These are phyloP conservation scores for Aspergillus transmontanensis DNA, from an alignment of 2,329 filamentous ascomycete genomes.

Conservation along the genomic window DNA sequence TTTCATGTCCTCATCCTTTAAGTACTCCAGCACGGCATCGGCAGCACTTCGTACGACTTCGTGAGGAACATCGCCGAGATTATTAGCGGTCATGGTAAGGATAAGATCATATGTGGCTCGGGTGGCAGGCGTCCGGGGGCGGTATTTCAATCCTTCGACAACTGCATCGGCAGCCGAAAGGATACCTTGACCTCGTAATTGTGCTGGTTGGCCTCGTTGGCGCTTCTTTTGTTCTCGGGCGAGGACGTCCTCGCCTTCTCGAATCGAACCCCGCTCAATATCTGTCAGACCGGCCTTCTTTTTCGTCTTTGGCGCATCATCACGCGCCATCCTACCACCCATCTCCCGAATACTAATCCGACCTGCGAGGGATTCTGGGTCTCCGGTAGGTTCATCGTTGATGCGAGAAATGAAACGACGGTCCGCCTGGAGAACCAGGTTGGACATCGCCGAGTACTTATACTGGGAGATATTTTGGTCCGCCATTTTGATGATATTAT, in stretches of 20 bases:
- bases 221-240: constrained; percentile 83
- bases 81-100: constrained; percentile 82
- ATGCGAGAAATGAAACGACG: constrained; percentile 90
- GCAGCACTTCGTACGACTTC: constrained; percentile 92
- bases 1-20: constrained; percentile 95
- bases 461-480: constrained; percentile 84
- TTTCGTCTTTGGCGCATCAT: constrained; percentile 78
- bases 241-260: constrained; percentile 81
- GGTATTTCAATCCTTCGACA: constrained; percentile 89
- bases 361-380: constrained; percentile 95
- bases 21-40: constrained; percentile 83
- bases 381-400: constrained; percentile 92
- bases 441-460: constrained; percentile 99
- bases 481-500: constrained; percentile 60
- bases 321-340: constrained; percentile 80
- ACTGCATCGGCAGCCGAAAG: constrained; percentile 81
- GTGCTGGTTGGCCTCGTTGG: constrained; percentile 72
- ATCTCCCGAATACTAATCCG: constrained; percentile 93
- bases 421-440: constrained; percentile 99
- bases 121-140: constrained; percentile 87
- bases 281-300: constrained; percentile 68
- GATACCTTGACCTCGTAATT: constrained; percentile 73
- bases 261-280: constrained; percentile 73
- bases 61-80: constrained; percentile 88
- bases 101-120: constrained; percentile 93